These are phyloP conservation scores for Entonaema liquescens DNA, from an alignment of 495 filamentous ascomycete species.

Conservation along the genomic window DNA sequence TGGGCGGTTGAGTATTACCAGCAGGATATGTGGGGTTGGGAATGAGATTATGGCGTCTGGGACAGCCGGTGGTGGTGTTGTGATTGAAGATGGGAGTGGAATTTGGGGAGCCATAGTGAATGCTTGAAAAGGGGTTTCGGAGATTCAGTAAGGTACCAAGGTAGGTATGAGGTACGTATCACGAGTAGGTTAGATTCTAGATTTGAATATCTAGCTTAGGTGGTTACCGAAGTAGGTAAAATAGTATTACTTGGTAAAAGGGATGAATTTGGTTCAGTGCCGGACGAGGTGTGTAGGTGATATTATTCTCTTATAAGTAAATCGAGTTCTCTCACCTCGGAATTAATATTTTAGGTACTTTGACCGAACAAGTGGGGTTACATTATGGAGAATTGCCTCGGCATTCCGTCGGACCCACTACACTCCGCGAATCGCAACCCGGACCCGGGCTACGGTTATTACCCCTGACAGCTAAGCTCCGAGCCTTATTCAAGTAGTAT, in stretches of 20 bases:
- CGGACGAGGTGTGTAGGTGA: too few relatives aligned
- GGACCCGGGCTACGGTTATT: background rate
- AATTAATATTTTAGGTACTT: background rate
- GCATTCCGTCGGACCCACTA: constrained; percentile 19
- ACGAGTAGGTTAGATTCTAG: too few relatives aligned
- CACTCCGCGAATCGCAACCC: constrained; percentile 15
- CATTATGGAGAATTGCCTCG: constrained; percentile 30
- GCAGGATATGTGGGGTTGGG: constrained; percentile 64
- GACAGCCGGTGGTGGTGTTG: constrained; percentile 46
- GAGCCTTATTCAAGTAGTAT: background rate
- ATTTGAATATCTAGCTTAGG: too few relatives aligned
- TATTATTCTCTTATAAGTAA: background rate
- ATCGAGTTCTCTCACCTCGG: background rate
- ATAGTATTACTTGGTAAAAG: too few relatives aligned
- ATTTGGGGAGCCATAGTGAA: constrained; percentile 14
- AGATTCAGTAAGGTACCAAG: background rate
- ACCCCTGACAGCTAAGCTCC: background rate
- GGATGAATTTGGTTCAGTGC: too few relatives aligned
- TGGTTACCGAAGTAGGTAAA: too few relatives aligned
- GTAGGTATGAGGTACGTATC: too few relatives aligned
- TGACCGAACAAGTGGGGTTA: background rate
- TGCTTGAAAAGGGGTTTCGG: background rate
- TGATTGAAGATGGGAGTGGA: constrained; percentile 33
- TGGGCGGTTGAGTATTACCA: constrained; percentile 70
- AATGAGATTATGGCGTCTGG: constrained; percentile 60